Evolutionary conservation across 2,329 filamentous ascomycete genomes (phyloP).

Genomic region (Aspergillus fischeri): DNA sequence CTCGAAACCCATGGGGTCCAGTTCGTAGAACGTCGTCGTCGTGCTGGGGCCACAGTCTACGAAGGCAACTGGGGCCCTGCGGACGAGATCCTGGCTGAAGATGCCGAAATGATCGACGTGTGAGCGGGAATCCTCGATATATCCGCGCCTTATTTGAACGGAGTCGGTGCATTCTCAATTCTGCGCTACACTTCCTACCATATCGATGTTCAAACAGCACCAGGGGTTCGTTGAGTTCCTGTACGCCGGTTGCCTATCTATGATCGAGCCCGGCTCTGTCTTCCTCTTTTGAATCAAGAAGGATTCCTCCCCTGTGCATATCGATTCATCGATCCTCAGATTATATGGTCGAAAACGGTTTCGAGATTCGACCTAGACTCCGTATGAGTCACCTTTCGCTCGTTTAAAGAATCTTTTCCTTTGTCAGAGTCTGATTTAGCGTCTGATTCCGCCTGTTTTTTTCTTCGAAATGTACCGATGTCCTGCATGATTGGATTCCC

Average conservation of each 20-base stretch:
- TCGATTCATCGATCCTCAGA: constrained; percentile 1
- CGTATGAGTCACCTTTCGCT: constrained; percentile 2
- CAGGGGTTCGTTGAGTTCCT: constrained; percentile 13
- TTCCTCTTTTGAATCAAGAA: constrained; percentile 1
- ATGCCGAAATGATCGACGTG: constrained; percentile 62
- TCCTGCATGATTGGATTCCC: constrained; percentile 1
- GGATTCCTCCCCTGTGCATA: neutral
- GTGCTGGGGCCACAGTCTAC: constrained; percentile 87
- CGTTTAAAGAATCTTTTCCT: constrained; percentile 1
- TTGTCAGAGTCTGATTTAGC: constrained; percentile 5
- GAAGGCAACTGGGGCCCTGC: constrained; percentile 93
- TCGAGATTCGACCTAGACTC: constrained; percentile 3
- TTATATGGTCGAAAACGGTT: constrained; percentile 1
- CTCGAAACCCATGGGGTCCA: constrained; percentile 68
- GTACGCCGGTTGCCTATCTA: neutral
- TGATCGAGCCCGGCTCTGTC: constrained; percentile 10
- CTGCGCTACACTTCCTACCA: constrained; percentile 13
- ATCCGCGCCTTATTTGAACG: constrained; percentile 13
- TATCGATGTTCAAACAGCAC: constrained; percentile 14
- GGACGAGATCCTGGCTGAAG: constrained; percentile 56
- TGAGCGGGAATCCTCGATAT: constrained; percentile 30
- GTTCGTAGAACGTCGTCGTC: constrained; percentile 74
- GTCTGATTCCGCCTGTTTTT: neutral
- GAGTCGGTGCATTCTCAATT: constrained; percentile 25
- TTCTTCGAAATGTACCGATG: constrained; percentile 2